Conservation (phyloP, 495 filamentous ascomycete species). For the Tetracladium setigerum region DNA sequence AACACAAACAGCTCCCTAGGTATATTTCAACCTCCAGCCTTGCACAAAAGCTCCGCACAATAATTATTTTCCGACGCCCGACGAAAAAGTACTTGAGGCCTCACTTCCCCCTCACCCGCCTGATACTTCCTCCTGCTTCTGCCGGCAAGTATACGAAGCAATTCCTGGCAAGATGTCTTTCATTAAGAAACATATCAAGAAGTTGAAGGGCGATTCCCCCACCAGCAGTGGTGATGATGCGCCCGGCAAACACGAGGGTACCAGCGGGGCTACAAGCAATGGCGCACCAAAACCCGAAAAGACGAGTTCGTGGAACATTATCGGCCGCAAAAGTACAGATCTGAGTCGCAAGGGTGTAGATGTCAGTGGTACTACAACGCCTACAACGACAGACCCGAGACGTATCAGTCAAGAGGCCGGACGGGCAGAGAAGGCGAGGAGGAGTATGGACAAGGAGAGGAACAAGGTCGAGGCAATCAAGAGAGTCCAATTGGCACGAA, state of each 20-base stretch:
- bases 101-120: too few relatives aligned
- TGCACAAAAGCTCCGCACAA: too few relatives aligned
- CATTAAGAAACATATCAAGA: constrained; percentile 20
- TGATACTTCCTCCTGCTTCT: not conserved
- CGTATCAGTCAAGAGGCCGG: constrained; percentile 37
- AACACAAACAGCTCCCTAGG: too few relatives aligned
- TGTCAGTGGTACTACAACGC: not conserved
- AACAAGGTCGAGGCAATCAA: constrained; percentile 36
- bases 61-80: too few relatives aligned
- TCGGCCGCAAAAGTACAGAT: constrained; percentile 1
- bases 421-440: constrained; percentile 43
- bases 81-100: too few relatives aligned
- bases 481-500: constrained; percentile 40
- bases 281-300: not conserved
- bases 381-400: constrained; percentile 42
- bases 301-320: not conserved
- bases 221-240: not conserved
- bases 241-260: not conserved
- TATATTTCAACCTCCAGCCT: too few relatives aligned
- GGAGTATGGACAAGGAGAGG: constrained; percentile 39
- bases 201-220: constrained; percentile 6
- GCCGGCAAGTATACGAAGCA: not conserved
- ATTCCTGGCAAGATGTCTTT: constrained; percentile 16
- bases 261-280: not conserved
- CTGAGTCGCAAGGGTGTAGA: constrained; percentile 4